phyloP scores from a whole-genome alignment of 306 rosid species.

The Sophora flavescens region DNA sequence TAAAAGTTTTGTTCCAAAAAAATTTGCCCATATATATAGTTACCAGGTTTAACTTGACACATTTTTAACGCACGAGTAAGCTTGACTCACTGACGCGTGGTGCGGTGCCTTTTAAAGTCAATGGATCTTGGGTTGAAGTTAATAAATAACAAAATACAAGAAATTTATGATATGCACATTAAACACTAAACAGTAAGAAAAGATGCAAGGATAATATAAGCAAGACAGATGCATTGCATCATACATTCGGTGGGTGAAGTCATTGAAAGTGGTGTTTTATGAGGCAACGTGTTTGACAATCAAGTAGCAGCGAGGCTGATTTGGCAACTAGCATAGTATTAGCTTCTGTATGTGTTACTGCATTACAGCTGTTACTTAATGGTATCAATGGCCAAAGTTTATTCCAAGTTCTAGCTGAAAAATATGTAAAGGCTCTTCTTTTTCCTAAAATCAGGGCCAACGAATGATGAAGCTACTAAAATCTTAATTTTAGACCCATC shows the following conservation, averaged over 20 bases:
- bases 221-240: not conserved
- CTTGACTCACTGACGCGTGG: not conserved
- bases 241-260: not conserved
- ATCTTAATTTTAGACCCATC: no score
- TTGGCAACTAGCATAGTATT: constrained; percentile 11
- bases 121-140: not conserved
- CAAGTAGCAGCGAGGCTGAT: not conserved
- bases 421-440: not conserved
- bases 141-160: not conserved
- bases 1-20: no score
- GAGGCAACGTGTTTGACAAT: constrained; percentile 2
- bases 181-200: not conserved
- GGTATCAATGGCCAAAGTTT: not conserved
- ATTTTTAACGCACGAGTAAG: not conserved
- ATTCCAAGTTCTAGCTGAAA: constrained; percentile 6
- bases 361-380: not conserved
- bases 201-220: not conserved
- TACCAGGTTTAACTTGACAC: not conserved
- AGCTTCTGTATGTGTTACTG: not conserved
- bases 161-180: not conserved
- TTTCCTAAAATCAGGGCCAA: no score
- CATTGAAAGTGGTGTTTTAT: not conserved
- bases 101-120: not conserved
- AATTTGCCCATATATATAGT: not conserved
- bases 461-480: no score